A percentile compares a stretch with the other conserved stretches of the same genome.
These are phyloP conservation scores for Trypanosoma mega DNA, from an alignment of 208 protist genomes.

Conservation along the genomic window DNA sequence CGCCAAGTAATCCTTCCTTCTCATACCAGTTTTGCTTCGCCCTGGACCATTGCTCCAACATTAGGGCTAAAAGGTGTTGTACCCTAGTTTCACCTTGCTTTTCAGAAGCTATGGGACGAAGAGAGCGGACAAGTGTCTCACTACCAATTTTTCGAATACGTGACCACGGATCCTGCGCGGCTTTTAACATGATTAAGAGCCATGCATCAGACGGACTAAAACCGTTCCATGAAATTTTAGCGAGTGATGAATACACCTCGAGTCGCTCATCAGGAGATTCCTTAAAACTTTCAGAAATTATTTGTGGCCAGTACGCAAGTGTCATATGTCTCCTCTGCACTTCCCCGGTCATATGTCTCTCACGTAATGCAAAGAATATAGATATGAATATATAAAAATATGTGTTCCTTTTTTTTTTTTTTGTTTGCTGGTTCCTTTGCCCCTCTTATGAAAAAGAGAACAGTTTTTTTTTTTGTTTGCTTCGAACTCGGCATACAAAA, in stretches of 20 bases:
- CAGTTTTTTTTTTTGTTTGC: too few species aligned
- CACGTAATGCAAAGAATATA: background rate
- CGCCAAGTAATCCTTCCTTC: slow-evolving; percentile 23
- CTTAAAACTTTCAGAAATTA: slow-evolving; percentile 15
- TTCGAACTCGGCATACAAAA: too few species aligned
- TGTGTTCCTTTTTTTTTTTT: slow-evolving; percentile 22
- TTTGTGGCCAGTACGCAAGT: slow-evolving; percentile 2
- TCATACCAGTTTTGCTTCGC: slow-evolving; percentile 29
- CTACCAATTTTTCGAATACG: slow-evolving; percentile 34
- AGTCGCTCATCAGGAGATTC: slow-evolving; percentile 34
- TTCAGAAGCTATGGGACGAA: background rate
- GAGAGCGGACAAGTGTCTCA: slow-evolving; percentile 6
- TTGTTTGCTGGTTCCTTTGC: background rate
- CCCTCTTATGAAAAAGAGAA: too few species aligned
- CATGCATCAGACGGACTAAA: slow-evolving; percentile 12
- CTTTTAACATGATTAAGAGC: slow-evolving; percentile 50
- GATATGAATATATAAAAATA: slow-evolving; percentile 9
- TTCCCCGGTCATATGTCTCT: slow-evolving; percentile 1
- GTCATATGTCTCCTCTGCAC: background rate
- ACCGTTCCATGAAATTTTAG: background rate
- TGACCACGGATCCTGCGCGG: slow-evolving; percentile 73
- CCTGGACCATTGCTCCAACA: slow-evolving; percentile 17
- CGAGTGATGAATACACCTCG: slow-evolving; percentile 19
- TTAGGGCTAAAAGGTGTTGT: background rate
- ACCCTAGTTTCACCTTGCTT: background rate